Evolutionary conservation across 805 yeast species (phyloP), one percentile per base, ranked within the genome.

Genomic region (Schwanniomyces vanrijiae): DNA sequence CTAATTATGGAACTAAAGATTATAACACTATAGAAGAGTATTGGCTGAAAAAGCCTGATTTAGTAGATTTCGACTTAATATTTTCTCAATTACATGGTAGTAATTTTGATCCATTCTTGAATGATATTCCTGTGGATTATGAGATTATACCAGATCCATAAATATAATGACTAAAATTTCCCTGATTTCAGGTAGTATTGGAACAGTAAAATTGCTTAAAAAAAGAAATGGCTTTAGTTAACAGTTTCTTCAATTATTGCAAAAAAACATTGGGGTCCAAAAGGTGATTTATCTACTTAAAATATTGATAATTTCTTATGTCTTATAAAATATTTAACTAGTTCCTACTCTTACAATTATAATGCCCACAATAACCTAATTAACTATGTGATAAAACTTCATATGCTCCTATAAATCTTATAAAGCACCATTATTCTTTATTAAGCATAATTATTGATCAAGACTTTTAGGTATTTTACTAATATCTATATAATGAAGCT

Each of bases 61-160:
- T 35, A 13, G 3, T 20, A n/a, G 39, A 35, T 35, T 35, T 5
- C 24, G 39, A 35, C 24, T 20, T 19, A 8, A 11, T 35, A 9
- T 18, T 35, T 18, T 35, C 39, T 10, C 39, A 35, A 18, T 35
- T 35, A 16, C n/a, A 8, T 35, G 39, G 24, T 4, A 16, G 39
- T 18, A n/a, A n/a, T 9, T 35, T 35, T 9, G 39, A 35, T 35
- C 39, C 39, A 18, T 35, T 35, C 18, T 35, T 35, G 39, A 35
- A 35, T 20, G 39, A 35, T 16, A 35, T 20, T 18, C 39, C 39
- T 18, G 21, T 8, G 39, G 39, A 16, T 5, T 14, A 14, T 31
- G 37, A 31, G 29, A 25, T 25, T 25, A 6, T 25, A 25, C 29
- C 8, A 25, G 29, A 25, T 3, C 29, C 7, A 6, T 25, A 25